A percentile compares a stretch with the other conserved stretches of the same genome.
These are phyloP conservation scores for Zygosaccharomyces rouxii DNA, from an alignment of 805 yeast species.

Conservation along the genomic window DNA sequence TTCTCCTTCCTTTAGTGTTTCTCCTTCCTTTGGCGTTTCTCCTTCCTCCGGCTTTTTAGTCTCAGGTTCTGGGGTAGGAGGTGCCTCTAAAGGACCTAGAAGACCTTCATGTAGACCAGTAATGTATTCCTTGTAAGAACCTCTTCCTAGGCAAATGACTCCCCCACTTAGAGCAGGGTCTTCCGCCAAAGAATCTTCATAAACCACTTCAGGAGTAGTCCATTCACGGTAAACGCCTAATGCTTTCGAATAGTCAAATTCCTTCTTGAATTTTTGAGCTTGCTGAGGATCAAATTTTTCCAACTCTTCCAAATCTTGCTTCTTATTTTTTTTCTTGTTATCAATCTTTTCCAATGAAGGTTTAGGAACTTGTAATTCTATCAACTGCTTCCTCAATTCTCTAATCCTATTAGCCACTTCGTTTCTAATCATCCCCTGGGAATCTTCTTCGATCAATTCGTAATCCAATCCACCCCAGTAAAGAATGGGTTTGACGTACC, in stretches of 20 bases:
- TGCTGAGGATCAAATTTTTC: slow-evolving; percentile 23
- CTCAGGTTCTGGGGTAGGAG: slow-evolving; percentile 30
- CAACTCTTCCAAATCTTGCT: slow-evolving; percentile 17
- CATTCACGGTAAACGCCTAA: slow-evolving; percentile 54
- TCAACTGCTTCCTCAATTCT: slow-evolving; percentile 50
- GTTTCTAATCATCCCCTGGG: slow-evolving; percentile 85
- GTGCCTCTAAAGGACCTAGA: slow-evolving; percentile 76
- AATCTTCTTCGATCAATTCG: slow-evolving; percentile 66
- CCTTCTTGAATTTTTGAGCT: slow-evolving; percentile 23
- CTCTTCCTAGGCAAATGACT: slow-evolving; percentile 87
- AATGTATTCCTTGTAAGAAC: slow-evolving; percentile 90
- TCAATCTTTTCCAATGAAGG: slow-evolving; percentile 16
- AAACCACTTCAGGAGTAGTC: slow-evolving; percentile 28
- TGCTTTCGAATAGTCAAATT: slow-evolving; percentile 42
- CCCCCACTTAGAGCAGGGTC: slow-evolving; percentile 66
- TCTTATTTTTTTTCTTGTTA: slow-evolving; percentile 10
- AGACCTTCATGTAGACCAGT: slow-evolving; percentile 92
- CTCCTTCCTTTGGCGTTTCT: slow-evolving; percentile 2
- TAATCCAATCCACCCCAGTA: slow-evolving; percentile 82
- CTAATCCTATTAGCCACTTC: slow-evolving; percentile 81
- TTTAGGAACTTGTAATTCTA: slow-evolving; percentile 28
- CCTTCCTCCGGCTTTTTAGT: slow-evolving; percentile 3
- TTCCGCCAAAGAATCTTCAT: slow-evolving; percentile 45
- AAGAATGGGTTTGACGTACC: slow-evolving; percentile 78
- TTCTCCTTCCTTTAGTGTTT: slow-evolving; percentile 11